phyloP scores from a whole-genome alignment of 2,329 filamentous ascomycete genomes.

The Stenocarpella maydis region DNA sequence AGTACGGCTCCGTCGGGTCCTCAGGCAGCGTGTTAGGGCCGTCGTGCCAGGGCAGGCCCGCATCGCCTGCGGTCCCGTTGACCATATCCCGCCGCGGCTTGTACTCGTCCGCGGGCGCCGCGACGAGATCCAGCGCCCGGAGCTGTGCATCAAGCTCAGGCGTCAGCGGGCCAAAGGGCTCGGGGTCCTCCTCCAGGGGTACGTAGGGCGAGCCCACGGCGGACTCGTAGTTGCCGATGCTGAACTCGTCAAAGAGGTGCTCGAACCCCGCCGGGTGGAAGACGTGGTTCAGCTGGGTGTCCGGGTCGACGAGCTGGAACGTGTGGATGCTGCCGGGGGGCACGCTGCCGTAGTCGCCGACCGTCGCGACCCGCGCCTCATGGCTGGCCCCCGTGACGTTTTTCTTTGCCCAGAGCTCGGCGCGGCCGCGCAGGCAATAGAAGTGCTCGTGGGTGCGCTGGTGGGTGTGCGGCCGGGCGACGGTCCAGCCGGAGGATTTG shows the following conservation, averaged over 20 bases:
- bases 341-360: slow-evolving; percentile 10
- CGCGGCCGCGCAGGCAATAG: slow-evolving; percentile 11
- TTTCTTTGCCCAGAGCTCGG: slow-evolving; percentile 6
- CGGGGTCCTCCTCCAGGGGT: background rate
- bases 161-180: slow-evolving; percentile 3
- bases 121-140: slow-evolving; percentile 1
- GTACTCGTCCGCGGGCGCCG: background rate
- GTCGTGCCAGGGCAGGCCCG: background rate
- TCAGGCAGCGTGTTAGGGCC: background rate
- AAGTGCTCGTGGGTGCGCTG: slow-evolving; percentile 6
- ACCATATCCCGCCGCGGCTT: background rate
- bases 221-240: background rate
- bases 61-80: background rate
- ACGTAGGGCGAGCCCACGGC: background rate
- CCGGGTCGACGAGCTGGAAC: slow-evolving; percentile 16
- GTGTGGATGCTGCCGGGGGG: background rate
- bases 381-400: background rate
- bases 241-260: background rate
- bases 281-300: slow-evolving; percentile 14
- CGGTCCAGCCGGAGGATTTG: slow-evolving; percentile 12
- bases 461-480: slow-evolving; percentile 9
- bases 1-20: slow-evolving; percentile 3
- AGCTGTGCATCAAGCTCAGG: slow-evolving; percentile 7
- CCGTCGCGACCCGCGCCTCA: slow-evolving; percentile 5
- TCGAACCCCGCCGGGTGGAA: slow-evolving; percentile 11